Percentiles rank a stretch among this genome's conserved stretches.
These are phyloP conservation scores for Meyerozyma elateridarum DNA, from an alignment of 1,139 yeast genomes.

Conservation along the genomic window DNA sequence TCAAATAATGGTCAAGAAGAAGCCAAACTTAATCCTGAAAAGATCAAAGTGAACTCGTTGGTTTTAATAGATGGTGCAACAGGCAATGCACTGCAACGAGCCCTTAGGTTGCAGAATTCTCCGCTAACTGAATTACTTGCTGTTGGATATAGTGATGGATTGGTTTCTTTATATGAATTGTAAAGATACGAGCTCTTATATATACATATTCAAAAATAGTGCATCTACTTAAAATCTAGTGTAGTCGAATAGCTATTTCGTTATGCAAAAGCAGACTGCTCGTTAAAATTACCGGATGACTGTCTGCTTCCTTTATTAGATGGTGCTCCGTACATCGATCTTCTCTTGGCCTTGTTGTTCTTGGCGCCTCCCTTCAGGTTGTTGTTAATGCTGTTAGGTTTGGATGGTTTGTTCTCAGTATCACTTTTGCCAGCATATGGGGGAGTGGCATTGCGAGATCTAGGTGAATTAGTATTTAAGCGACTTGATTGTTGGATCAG, in stretches of 20 bases:
- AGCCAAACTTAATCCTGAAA: neutral
- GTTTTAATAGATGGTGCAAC: neutral
- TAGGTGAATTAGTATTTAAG: neutral
- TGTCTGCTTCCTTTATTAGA: neutral
- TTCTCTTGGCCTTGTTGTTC: conserved; percentile 19
- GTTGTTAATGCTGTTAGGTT: conserved; percentile 14
- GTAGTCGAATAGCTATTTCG: no score
- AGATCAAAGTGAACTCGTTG: neutral
- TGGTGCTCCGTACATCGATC: conserved; percentile 15
- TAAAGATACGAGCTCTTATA: neutral
- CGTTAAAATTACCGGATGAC: neutral
- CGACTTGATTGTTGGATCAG: conserved; percentile 2
- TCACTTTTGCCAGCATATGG: conserved; percentile 1
- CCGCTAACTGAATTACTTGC: neutral
- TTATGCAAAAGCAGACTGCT: conserved; percentile 1
- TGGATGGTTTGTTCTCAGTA: neutral
- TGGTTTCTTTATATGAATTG: neutral
- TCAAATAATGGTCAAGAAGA: conserved; percentile 5
- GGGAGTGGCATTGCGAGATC: conserved; percentile 2
- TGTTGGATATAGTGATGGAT: conserved; percentile 1
- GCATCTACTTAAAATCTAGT: no score
- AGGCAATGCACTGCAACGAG: no score
- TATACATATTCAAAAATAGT: no score
- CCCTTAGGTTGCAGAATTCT: neutral
- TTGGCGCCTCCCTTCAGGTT: conserved; percentile 8